Percentiles rank a stretch among this genome's conserved stretches.
Evolutionary conservation across 257 asterid species (phyloP).

Genomic region (Solanum corneliomulleri): DNA sequence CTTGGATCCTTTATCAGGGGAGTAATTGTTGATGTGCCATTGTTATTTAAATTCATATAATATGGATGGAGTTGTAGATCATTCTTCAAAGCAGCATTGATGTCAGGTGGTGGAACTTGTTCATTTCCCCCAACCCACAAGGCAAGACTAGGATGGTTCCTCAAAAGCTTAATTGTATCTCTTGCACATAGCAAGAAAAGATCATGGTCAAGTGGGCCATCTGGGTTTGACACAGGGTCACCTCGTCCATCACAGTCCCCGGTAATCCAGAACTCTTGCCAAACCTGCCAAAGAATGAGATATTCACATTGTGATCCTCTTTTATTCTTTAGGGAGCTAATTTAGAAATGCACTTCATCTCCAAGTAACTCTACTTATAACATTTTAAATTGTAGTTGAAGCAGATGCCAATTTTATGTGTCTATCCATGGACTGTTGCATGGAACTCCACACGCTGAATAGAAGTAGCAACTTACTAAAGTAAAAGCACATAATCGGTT

Average conservation of each 20-base stretch:
- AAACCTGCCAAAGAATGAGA: slow-evolving; percentile 47
- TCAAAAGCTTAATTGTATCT: slow-evolving; percentile 81
- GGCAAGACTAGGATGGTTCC: slow-evolving; percentile 97
- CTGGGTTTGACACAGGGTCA: slow-evolving; percentile 70
- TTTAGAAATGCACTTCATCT: not conserved
- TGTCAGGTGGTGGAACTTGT: slow-evolving; percentile 89
- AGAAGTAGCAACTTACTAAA: not conserved
- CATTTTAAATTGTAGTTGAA: not conserved
- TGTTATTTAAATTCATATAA: slow-evolving; percentile 14
- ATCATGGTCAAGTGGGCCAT: slow-evolving; percentile 94
- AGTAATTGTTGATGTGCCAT: slow-evolving; percentile 8
- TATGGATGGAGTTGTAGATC: slow-evolving; percentile 71
- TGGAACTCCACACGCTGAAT: not conserved
- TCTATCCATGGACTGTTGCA: not conserved
- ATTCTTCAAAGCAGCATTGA: slow-evolving; percentile 54
- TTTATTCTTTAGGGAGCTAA: not conserved
- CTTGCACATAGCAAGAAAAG: slow-evolving; percentile 83
- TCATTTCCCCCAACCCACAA: slow-evolving; percentile 99
- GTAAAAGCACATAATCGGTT: not conserved
- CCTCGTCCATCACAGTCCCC: slow-evolving; percentile 96
- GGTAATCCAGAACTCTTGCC: slow-evolving; percentile 99
- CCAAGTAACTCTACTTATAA: not conserved
- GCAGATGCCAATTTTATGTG: not conserved
- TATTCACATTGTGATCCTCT: not conserved
- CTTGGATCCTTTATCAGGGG: slow-evolving; percentile 51